phyloP scores from a whole-genome alignment of 495 filamentous ascomycete genomes.

The Mycothermus thermophilus region DNA sequence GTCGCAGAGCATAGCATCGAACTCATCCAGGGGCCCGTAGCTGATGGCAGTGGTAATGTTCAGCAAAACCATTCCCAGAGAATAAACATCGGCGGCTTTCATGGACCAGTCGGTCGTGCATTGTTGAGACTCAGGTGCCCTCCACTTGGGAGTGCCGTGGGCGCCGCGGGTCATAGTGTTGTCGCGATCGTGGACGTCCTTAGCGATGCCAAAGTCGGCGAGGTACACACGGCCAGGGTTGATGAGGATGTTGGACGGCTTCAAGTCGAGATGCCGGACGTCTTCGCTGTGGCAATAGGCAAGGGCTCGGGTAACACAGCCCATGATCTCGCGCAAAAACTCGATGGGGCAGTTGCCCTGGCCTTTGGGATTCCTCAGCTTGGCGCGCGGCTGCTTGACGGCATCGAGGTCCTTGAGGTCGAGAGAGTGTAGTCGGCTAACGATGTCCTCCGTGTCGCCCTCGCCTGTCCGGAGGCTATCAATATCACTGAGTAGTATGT shows the following conservation, averaged over 20 bases:
- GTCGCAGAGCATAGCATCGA: slow-evolving; percentile 21
- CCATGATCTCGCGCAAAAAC: slow-evolving; percentile 21
- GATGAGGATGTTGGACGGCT: slow-evolving; percentile 30
- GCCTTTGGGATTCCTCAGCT: background rate
- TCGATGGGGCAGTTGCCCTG: slow-evolving; percentile 14
- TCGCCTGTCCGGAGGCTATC: slow-evolving; percentile 17
- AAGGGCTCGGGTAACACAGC: slow-evolving; percentile 28
- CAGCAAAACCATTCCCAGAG: slow-evolving; percentile 21
- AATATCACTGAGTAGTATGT: slow-evolving; percentile 24
- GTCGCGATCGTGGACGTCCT: slow-evolving; percentile 21
- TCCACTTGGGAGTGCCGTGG: slow-evolving; percentile 24
- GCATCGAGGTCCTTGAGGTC: slow-evolving; percentile 18
- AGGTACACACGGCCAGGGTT: slow-evolving; percentile 25
- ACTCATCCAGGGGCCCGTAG: slow-evolving; percentile 19
- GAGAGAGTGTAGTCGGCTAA: slow-evolving; percentile 17
- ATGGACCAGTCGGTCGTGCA: slow-evolving; percentile 21
- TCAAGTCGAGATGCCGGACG: slow-evolving; percentile 30
- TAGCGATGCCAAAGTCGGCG: slow-evolving; percentile 31
- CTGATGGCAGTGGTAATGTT: slow-evolving; percentile 24
- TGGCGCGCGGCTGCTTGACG: slow-evolving; percentile 3
- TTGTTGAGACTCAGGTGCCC: slow-evolving; percentile 22
- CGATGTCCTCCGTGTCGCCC: slow-evolving; percentile 21
- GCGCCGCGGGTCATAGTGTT: slow-evolving; percentile 22
- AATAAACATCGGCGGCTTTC: slow-evolving; percentile 26
- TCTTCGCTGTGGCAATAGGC: slow-evolving; percentile 25